These are phyloP conservation scores for Gentiana dahurica DNA, from an alignment of 257 asterid genomes.

Conservation along the genomic window DNA sequence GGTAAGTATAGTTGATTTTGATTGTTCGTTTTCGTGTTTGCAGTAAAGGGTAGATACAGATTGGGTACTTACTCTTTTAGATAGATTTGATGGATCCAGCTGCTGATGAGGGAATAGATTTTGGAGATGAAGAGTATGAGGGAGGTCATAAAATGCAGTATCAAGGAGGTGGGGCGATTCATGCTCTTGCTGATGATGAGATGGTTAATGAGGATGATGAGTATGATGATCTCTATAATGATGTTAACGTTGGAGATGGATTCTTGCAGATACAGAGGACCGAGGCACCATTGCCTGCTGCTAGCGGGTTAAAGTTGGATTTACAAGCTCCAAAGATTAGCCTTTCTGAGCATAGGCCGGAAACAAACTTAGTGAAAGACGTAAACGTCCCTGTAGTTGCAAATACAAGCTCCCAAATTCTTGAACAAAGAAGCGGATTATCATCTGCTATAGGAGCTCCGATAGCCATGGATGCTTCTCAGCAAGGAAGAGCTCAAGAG, in stretches of 20 bases:
- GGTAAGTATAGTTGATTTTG: background rate
- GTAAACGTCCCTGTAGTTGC: conserved; percentile 32
- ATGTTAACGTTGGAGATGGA: conserved; percentile 50
- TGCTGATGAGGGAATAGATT: conserved; percentile 53
- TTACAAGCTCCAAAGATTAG: conserved; percentile 35
- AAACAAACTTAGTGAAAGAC: conserved; percentile 29
- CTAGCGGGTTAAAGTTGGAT: conserved; percentile 33
- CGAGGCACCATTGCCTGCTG: conserved; percentile 35
- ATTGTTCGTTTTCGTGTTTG: background rate
- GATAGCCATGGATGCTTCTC: conserved; percentile 12
- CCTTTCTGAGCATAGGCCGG: conserved; percentile 30
- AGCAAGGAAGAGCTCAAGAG: conserved; percentile 13
- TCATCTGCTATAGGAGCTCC: conserved; percentile 29
- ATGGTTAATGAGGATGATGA: conserved; percentile 51
- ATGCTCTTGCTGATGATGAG: conserved; percentile 50
- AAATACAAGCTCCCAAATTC: conserved; percentile 28
- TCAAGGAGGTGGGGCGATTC: conserved; percentile 65
- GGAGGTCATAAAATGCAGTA: conserved; percentile 55
- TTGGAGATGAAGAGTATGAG: conserved; percentile 59
- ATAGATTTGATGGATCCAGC: conserved; percentile 11
- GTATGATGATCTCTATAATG: conserved; percentile 48
- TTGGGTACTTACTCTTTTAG: conserved; percentile 10
- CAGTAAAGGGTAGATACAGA: conserved; percentile 23
- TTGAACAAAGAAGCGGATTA: conserved; percentile 42
- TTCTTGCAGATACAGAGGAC: conserved; percentile 36